phyloP scores from a whole-genome alignment of 208 protist genomes.

The Leishmania gerbilli region DNA sequence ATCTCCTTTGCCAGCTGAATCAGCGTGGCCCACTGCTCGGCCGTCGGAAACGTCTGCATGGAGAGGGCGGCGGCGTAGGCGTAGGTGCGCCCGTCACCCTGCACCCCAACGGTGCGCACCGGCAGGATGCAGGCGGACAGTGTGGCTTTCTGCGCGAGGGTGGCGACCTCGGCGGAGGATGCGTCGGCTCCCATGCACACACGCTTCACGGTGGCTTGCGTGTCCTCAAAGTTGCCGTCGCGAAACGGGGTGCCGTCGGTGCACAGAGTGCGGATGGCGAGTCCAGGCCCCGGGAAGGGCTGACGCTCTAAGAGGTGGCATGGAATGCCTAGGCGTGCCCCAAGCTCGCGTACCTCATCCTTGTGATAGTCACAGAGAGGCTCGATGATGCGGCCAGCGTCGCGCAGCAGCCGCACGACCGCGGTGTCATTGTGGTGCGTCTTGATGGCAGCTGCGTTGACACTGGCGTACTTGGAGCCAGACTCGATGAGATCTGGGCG shows the following conservation, averaged over 20 bases:
- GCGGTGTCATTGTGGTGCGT: constrained; percentile 99
- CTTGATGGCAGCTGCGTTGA: constrained; percentile 96
- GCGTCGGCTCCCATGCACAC: constrained; percentile 28
- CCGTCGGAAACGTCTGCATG: constrained; percentile 41
- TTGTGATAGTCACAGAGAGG: constrained; percentile 98
- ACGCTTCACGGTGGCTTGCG: constrained; percentile 35
- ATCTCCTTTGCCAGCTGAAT: constrained; percentile 85
- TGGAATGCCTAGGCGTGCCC: constrained; percentile 92
- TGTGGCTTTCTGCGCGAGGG: constrained; percentile 4
- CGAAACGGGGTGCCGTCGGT: constrained; percentile 66
- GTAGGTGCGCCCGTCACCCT: constrained; percentile 98
- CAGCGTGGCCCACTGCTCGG: constrained; percentile 75
- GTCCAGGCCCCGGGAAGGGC: constrained; percentile 98
- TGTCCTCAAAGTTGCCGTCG: constrained; percentile 50
- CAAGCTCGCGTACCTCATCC: constrained; percentile 97
- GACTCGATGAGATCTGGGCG: constrained; percentile 98
- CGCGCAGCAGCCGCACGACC: constrained; percentile 93
- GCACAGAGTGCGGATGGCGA: constrained; percentile 97
- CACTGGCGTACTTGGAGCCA: constrained; percentile 81
- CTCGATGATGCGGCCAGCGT: constrained; percentile 95
- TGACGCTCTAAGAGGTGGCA: constrained; percentile 91
- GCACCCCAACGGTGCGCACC: constrained; percentile 95
- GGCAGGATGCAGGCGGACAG: constrained; percentile 80
- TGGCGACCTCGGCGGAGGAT: constrained; percentile 14
- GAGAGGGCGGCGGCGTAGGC: constrained; percentile 91